Base-by-base conservation (phyloP, 306 rosid genomes). In the Trichosanthes cucumerina region DNA sequence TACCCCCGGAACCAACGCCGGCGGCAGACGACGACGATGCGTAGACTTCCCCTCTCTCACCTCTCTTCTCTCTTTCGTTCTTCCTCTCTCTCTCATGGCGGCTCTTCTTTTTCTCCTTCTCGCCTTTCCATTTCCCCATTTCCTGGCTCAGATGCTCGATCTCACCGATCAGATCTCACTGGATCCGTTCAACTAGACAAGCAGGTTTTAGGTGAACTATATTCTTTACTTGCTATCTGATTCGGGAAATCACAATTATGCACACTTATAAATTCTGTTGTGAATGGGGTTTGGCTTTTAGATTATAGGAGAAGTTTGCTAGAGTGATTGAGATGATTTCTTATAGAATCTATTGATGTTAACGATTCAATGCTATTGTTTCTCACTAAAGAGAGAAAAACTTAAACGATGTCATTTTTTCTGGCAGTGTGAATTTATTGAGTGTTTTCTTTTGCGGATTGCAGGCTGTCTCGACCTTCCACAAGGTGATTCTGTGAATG, bases 381-480 rank as follows among this genome's bases (percentile, higher is more conserved):
- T 38, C 6, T 64, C 13, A 8, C 28, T 59, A 26, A 26, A 26
- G 28, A 26, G 13, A 59, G 65, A 26, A 3, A 59, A 59, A 59
- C 47, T 33, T 49, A 41, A 47, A 31, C 2, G 21, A 14, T 63
- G 21, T 18, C 41, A 47, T 28, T 13, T 28, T 13, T 41, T 72
- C 41, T 46, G 57, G 21, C 41, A 14, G 23, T 23, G 36, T 72
- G 28, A 57, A 31, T 53, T 76, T 21, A 54, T 76, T 1, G 64
- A 12, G n/a, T 50, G 23, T 10, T 57, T 28, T 53, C 6, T 39
- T 23, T 44, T 39, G 52, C 57, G 12, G 39, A 9, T 41, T 12
- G 15, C 33, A 80, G 82, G 84, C 57, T 78, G 19, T 46, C n/a
- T 63, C 43, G 83, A 82, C 80, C 52, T 33, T 9, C 33, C 9